Percentiles rank a stretch among this genome's conserved stretches.
These are phyloP conservation scores for Cavenderia fasciculata DNA, from an alignment of 78 protist species.

Conservation along the genomic window DNA sequence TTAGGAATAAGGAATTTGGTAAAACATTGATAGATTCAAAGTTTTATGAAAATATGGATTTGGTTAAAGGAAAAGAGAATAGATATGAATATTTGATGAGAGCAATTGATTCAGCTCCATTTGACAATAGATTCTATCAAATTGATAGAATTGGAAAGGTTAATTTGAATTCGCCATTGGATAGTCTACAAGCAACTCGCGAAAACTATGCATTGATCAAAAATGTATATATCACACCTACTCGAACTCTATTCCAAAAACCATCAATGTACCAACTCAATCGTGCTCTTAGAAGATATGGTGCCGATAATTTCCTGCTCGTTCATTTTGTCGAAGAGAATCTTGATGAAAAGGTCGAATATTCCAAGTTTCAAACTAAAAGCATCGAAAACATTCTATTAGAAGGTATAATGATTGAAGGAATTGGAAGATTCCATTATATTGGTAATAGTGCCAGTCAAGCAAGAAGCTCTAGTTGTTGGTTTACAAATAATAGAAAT, in stretches of 20 bases:
- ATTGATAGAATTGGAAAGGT: background rate
- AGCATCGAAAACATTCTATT: background rate
- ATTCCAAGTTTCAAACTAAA: background rate
- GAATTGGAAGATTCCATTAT: background rate
- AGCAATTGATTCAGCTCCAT: too few relatives aligned
- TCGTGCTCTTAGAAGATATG: slow-evolving; percentile 14
- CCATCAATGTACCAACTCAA: background rate
- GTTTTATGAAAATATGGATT: background rate
- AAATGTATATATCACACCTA: slow-evolving; percentile 19
- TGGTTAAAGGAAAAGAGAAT: background rate
- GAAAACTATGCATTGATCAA: background rate
- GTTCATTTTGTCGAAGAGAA: slow-evolving; percentile 29
- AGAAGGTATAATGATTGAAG: background rate
- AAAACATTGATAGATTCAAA: too few relatives aligned
- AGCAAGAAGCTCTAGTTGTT: background rate
- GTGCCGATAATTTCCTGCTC: background rate
- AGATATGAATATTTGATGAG: background rate
- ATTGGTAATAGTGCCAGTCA: slow-evolving; percentile 8
- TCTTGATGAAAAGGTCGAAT: background rate
- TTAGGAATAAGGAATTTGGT: too few relatives aligned
- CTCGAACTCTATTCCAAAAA: background rate
- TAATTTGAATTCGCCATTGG: background rate
- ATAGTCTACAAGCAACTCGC: background rate
- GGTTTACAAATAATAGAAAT: slow-evolving; percentile 1
- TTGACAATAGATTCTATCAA: background rate